These are phyloP conservation scores for Tetragonia tetragonoides DNA, from an alignment of 148 eudicot species.

Conservation along the genomic window DNA sequence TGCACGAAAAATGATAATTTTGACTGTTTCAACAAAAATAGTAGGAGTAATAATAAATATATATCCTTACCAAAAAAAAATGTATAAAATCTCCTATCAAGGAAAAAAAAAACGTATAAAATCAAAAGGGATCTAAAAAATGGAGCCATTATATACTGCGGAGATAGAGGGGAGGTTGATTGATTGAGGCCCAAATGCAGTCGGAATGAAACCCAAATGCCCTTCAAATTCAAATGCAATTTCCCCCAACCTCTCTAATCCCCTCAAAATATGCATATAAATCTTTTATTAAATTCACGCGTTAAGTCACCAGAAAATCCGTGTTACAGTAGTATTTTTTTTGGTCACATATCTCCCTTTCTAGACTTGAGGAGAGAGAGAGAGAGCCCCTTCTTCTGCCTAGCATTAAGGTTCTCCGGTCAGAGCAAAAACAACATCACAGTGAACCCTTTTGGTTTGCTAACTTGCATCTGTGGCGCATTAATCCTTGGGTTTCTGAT, in stretches of 20 bases:
- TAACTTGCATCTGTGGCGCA: slow-evolving; percentile 11
- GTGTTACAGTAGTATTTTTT: slow-evolving; percentile 31
- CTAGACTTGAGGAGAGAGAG: neutral
- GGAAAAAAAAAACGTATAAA: neutral
- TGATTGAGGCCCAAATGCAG: slow-evolving; percentile 50
- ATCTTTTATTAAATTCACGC: slow-evolving; percentile 65
- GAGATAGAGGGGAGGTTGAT: slow-evolving; percentile 36
- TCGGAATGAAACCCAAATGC: slow-evolving; percentile 94
- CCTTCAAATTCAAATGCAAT: slow-evolving; percentile 44
- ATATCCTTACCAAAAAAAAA: too few relatives aligned
- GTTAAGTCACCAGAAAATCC: slow-evolving; percentile 61
- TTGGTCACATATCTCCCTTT: slow-evolving; percentile 6
- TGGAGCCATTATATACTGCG: slow-evolving; percentile 27
- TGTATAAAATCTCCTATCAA: too few relatives aligned
- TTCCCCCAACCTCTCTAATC: neutral
- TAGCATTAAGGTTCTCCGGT: slow-evolving; percentile 11
- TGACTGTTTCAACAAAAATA: too few relatives aligned
- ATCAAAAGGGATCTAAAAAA: neutral
- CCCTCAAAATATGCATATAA: slow-evolving; percentile 22
- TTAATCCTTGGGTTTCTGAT: slow-evolving; percentile 9
- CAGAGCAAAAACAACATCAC: neutral
- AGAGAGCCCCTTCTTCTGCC: slow-evolving; percentile 8
- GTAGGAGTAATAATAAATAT: too few relatives aligned
- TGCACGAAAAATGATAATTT: too few relatives aligned
- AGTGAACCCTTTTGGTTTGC: slow-evolving; percentile 12